Percentiles rank a stretch among this genome's conserved stretches.
phyloP scores from a whole-genome alignment of 805 yeast genomes.

The Cephaloascus albidus region DNA sequence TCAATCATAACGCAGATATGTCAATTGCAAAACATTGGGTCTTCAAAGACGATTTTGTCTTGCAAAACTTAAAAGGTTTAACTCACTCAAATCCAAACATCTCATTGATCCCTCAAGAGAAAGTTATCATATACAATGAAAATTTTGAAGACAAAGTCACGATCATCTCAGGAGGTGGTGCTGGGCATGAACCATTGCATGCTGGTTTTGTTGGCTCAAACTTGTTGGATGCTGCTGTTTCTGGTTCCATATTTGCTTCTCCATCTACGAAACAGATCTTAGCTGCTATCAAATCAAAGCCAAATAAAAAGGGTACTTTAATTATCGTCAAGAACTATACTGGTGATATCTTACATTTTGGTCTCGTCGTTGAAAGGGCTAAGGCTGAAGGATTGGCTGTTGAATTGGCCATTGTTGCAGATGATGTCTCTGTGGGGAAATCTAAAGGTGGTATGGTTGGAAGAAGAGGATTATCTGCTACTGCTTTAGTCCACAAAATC shows the following conservation, averaged over 20 bases:
- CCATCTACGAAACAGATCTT: slow-evolving; percentile 87
- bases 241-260: slow-evolving; percentile 89
- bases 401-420: slow-evolving; percentile 73
- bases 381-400: slow-evolving; percentile 65
- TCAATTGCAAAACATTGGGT: slow-evolving; percentile 39
- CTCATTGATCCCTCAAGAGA: slow-evolving; percentile 43
- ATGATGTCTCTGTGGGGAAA: slow-evolving; percentile 92
- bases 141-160: slow-evolving; percentile 43
- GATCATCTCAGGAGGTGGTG: slow-evolving; percentile 85
- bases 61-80: slow-evolving; percentile 41
- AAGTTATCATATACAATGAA: slow-evolving; percentile 35
- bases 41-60: slow-evolving; percentile 34
- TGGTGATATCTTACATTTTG: slow-evolving; percentile 90
- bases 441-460: slow-evolving; percentile 88
- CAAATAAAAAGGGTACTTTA: slow-evolving; percentile 53
- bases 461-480: slow-evolving; percentile 90
- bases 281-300: slow-evolving; percentile 56
- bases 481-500: slow-evolving; percentile 76
- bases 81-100: slow-evolving; percentile 46
- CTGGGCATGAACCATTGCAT: slow-evolving; percentile 94
- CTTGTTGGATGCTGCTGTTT: slow-evolving; percentile 75
- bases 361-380: slow-evolving; percentile 84
- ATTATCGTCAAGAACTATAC: slow-evolving; percentile 87
- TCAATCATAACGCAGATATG: too few relatives aligned
- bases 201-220: slow-evolving; percentile 88